Evolutionary conservation across 257 asterid species (phyloP), one percentile per base, ranked within the genome.

Genomic region (Leonotis leonurus): DNA sequence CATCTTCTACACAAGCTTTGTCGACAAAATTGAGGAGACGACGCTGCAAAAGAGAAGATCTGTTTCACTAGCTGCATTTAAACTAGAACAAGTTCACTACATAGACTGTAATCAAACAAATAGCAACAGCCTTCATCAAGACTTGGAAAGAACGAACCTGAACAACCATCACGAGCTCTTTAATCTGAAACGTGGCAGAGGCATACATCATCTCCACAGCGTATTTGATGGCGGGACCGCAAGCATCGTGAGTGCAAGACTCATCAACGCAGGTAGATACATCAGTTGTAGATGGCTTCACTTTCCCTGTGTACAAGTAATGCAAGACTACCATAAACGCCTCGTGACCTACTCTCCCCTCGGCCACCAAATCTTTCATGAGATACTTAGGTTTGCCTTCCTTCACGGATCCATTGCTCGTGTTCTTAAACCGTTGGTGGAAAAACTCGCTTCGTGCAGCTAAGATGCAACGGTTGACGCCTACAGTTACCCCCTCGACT

Each of bases 171-270:
- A 81, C 85, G 56, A 90, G 96, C 62, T 90, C 98, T 63, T 80
- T 80, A 68, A 90, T 82, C 79, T 84, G 89, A 70, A 90, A 88
- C 11, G 69, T 73, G 48, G 88, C 81, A 30, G 94, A 88, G 64
- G 95, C 91, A 70, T 88, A 85, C 91, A 90, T 88, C 83, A 90
- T 85, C 41, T 85, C 94, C 70, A 82, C 95, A 1, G 89, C 89
- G 41, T 73, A 90, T 51, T 48, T 73, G 53, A 90, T 85, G 22
- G 98, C 91, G 2, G 98, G 96, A 13, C 89, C 89, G 44, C 98
- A 90, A 3, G 94, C 95, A 50, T 79, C 87, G 52, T 90, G 98
- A 33, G 75, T 76, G 45, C 98, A 90, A 16, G 88, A 73, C 18
- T 76, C 79, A 56, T 90, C 98, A 17, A 90, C 88, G 65, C 98